phyloP scores from a whole-genome alignment of 169 alveolate genomes.

The Plasmodium cynomolgi region DNA sequence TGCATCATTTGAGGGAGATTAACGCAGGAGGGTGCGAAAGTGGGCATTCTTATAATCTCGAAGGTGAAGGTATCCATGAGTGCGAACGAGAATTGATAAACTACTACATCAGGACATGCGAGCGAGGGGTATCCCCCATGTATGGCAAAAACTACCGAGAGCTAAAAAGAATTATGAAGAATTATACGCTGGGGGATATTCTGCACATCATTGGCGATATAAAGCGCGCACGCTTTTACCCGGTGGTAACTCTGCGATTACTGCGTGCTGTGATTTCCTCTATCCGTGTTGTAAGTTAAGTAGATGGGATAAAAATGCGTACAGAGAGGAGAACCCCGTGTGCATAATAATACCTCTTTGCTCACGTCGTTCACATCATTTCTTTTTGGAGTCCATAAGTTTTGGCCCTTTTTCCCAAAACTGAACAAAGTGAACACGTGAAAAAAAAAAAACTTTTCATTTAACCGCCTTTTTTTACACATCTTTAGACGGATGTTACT shows the following conservation, averaged over 20 bases:
- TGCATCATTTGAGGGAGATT: neutral
- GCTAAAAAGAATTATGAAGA: conserved; percentile 12
- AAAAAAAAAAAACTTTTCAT: neutral
- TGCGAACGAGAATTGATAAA: neutral
- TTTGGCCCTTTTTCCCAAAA: neutral
- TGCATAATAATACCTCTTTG: neutral
- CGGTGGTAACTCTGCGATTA: conserved; percentile 12
- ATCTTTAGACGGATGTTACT: neutral
- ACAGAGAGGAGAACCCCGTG: neutral
- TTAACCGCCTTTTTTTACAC: neutral
- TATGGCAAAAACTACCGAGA: conserved; percentile 21
- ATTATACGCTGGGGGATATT: conserved; percentile 14
- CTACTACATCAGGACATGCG: conserved; percentile 19
- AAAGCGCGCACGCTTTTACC: conserved; percentile 18
- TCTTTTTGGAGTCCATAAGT: neutral
- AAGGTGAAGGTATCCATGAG: neutral
- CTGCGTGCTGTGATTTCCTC: conserved; percentile 29
- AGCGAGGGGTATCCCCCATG: conserved; percentile 22
- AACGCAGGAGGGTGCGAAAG: neutral
- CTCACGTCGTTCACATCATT: neutral
- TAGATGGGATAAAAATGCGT: neutral
- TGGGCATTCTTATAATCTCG: neutral
- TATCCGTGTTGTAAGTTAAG: neutral
- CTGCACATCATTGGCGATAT: conserved; percentile 17
- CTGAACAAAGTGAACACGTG: neutral